Conservation (phyloP, 1,284 basidiomycete species). For the Sanguinoderma infundibulare region DNA sequence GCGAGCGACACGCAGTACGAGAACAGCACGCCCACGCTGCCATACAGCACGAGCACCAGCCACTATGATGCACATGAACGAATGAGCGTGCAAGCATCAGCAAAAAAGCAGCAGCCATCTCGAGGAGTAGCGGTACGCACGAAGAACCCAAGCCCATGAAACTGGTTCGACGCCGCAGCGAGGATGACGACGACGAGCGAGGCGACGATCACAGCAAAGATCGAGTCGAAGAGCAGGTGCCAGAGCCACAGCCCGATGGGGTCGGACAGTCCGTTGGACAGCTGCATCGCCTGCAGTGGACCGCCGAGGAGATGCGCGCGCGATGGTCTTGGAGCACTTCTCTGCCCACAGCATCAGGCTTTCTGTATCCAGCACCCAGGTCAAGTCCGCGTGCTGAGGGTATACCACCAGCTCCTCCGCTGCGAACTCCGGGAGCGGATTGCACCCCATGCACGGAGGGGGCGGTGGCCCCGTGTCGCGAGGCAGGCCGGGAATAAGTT, state of each 20-base stretch:
- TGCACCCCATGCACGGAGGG: constrained; percentile 15
- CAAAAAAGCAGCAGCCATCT: too few species aligned
- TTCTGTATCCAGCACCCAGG: constrained; percentile 19
- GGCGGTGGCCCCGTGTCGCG: constrained; percentile 17
- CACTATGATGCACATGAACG: constrained; percentile 52
- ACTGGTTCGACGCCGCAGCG: constrained; percentile 60
- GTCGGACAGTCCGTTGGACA: constrained; percentile 77
- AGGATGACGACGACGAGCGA: constrained; percentile 70
- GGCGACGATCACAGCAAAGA: constrained; percentile 59
- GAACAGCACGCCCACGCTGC: constrained; percentile 69
- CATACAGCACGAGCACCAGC: constrained; percentile 74
- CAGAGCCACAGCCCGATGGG: constrained; percentile 81
- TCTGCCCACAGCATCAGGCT: constrained; percentile 23
- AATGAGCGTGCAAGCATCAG: not conserved
- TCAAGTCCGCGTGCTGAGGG: constrained; percentile 13
- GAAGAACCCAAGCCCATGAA: constrained; percentile 71
- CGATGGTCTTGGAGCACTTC: constrained; percentile 24
- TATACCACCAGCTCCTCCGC: not conserved
- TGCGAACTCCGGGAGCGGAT: constrained; percentile 25
- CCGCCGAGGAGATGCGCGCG: constrained; percentile 48
- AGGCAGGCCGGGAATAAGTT: constrained; percentile 6
- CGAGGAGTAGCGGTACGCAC: constrained; percentile 56
- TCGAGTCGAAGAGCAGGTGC: constrained; percentile 76
- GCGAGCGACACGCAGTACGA: constrained; percentile 70
- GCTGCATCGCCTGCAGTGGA: constrained; percentile 80